Evolutionary conservation across 2,329 filamentous ascomycete species (phyloP), one percentile per base, ranked within the genome.

Genomic region (Fusarium virguliforme): DNA sequence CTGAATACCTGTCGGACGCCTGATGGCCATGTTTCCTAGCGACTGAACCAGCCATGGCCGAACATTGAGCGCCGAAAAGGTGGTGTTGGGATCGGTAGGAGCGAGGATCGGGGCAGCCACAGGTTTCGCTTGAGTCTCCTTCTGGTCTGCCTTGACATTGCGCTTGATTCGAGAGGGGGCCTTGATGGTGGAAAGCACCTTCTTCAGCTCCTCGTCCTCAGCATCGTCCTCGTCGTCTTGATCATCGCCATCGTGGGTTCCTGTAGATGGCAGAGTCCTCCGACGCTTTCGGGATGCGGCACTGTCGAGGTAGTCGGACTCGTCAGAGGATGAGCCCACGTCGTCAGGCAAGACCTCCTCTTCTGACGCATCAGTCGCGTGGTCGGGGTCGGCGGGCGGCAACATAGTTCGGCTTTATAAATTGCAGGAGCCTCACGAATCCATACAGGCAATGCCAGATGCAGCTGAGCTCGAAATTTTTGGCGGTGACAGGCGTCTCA

Each of bases 1-100:
- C 76, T 99, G 96, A 84, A 99, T 98, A 15, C 92, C 92, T 0
- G 96, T 99, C 0, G 96, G 96, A 63, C 91, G 87, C 77, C 89
- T 93, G 78, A 99, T 98, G 32, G 94, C 94, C 87, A 90, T 88
- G 76, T 89, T 89, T 60, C 82, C 81, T 50, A 99, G 85, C 1
- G 95, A 95, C 67, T 91, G 89, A 2, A 97, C 91, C 4, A 99
- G 90, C 96, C 96, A 99, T 79, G 93, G 94, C 38, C 90, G 88
- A 48, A 97, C 90, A 56, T 89, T 85, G 57, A 98, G 83, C 10
- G 89, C 88, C 18, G 90, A 88, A 78, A 97, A 97, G 8, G 88
- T 92, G 18, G 87, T 83, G 78, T 89, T 86, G 53, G 83, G 82
- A 74, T 90, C 87, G 26, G 84, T 84, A 12, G 88, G 86, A 4